Conservation (phyloP, 1,284 basidiomycete genomes). For the Chalciporus sp. region DNA sequence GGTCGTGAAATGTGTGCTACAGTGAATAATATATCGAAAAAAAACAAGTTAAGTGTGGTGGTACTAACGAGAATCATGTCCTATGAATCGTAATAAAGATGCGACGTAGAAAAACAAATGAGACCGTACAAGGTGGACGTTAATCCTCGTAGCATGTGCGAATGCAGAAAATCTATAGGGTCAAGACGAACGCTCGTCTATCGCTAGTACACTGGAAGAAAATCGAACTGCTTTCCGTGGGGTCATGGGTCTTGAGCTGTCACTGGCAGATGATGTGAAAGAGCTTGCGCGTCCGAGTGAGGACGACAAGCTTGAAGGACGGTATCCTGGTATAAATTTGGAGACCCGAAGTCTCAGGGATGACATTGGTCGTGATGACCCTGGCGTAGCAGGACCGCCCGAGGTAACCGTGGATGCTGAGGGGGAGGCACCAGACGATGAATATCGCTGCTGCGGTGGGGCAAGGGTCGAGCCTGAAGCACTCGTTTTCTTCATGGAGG, state of each 20-base stretch:
- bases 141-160: slow-evolving; percentile 4
- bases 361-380: slow-evolving; percentile 40
- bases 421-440: slow-evolving; percentile 42
- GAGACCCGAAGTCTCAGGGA: slow-evolving; percentile 52
- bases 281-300: slow-evolving; percentile 38
- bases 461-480: slow-evolving; percentile 33
- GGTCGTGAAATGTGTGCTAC: slow-evolving; percentile 26
- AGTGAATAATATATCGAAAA: slow-evolving; percentile 31
- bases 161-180: background rate
- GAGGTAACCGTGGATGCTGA: slow-evolving; percentile 55
- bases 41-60: slow-evolving; percentile 26
- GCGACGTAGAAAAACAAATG: slow-evolving; percentile 22
- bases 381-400: slow-evolving; percentile 39
- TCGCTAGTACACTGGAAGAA: slow-evolving; percentile 40
- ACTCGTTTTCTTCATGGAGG: slow-evolving; percentile 60
- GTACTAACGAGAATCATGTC: slow-evolving; percentile 13
- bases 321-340: slow-evolving; percentile 48
- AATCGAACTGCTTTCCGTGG: slow-evolving; percentile 63
- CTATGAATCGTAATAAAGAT: slow-evolving; percentile 28
- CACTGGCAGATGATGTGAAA: slow-evolving; percentile 39
- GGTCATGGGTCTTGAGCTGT: slow-evolving; percentile 38
- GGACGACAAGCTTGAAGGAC: slow-evolving; percentile 41
- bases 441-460: slow-evolving; percentile 38
- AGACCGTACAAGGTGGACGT: background rate
- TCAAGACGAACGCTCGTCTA: slow-evolving; percentile 28